A percentile compares a stretch with the other conserved stretches of the same genome.
Conservation (phyloP, 2,329 filamentous ascomycete species). For the Emergomyces pasteurianus region DNA sequence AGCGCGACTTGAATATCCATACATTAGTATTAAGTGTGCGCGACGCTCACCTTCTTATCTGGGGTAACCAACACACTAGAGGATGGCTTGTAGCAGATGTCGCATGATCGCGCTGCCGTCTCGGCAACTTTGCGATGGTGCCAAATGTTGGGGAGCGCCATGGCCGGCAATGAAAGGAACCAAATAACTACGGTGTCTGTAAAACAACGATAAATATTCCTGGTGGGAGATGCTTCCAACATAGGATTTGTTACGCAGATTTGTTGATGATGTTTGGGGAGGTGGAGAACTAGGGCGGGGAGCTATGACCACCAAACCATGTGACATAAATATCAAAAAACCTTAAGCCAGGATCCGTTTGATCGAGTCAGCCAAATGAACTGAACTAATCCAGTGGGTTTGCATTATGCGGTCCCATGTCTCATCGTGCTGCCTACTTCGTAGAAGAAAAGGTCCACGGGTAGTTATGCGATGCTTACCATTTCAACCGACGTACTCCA, state of each 20-base stretch:
- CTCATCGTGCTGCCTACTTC: not conserved
- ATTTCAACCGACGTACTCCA: not conserved
- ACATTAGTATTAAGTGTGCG: not conserved
- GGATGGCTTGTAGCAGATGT: constrained; percentile 82
- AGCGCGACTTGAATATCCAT: not conserved
- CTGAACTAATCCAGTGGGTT: not conserved
- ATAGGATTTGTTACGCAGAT: not conserved
- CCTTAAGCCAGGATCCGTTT: not conserved
- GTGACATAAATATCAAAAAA: not conserved
- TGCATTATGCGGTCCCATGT: not conserved
- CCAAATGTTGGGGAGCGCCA: constrained; percentile 60
- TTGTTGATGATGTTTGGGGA: not conserved
- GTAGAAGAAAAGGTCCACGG: not conserved
- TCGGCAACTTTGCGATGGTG: constrained; percentile 79
- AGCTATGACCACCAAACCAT: not conserved
- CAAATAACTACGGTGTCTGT: not conserved
- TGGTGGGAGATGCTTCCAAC: not conserved
- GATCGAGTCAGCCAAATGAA: too few species aligned
- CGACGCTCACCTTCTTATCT: constrained; percentile 61
- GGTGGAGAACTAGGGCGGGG: not conserved
- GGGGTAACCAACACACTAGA: constrained; percentile 78
- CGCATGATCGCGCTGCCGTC: constrained; percentile 68
- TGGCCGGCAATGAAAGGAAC: constrained; percentile 2
- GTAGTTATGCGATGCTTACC: not conserved
- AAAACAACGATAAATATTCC: not conserved